These are phyloP conservation scores for Nemania serpens DNA, from an alignment of 2,329 filamentous ascomycete species.

Conservation along the genomic window DNA sequence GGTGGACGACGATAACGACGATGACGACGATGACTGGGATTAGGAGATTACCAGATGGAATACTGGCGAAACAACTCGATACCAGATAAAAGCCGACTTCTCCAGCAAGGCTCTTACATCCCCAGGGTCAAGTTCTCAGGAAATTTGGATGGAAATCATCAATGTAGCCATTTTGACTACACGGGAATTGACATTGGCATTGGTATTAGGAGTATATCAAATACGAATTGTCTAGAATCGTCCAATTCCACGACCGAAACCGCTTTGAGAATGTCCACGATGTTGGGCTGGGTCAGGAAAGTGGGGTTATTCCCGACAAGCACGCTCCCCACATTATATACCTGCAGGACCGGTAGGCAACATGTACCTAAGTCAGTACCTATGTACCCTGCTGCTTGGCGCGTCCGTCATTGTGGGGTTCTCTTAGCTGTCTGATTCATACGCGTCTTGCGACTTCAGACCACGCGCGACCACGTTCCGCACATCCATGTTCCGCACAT, in stretches of 20 bases:
- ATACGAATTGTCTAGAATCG: not conserved
- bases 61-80: conserved; percentile 8
- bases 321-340: too few relatives aligned
- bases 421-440: conserved; percentile 2
- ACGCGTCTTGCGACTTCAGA: conserved; percentile 13
- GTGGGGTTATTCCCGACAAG: not conserved
- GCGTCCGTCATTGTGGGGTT: conserved; percentile 21
- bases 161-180: conserved; percentile 5
- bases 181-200: not conserved
- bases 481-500: not conserved
- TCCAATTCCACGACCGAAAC: not conserved
- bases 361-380: too few relatives aligned
- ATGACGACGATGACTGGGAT: conserved; percentile 65
- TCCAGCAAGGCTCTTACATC: conserved; percentile 2
- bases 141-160: not conserved
- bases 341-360: too few relatives aligned
- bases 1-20: conserved; percentile 49
- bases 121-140: not conserved
- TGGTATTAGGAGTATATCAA: not conserved
- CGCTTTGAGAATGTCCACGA: not conserved
- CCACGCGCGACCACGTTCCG: conserved; percentile 8
- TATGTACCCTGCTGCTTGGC: conserved; percentile 4
- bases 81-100: not conserved
- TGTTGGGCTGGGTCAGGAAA: not conserved
- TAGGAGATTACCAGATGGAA: conserved; percentile 42